phyloP scores from a whole-genome alignment of 2,329 filamentous ascomycete genomes.

The Diaporthe ampelina region DNA sequence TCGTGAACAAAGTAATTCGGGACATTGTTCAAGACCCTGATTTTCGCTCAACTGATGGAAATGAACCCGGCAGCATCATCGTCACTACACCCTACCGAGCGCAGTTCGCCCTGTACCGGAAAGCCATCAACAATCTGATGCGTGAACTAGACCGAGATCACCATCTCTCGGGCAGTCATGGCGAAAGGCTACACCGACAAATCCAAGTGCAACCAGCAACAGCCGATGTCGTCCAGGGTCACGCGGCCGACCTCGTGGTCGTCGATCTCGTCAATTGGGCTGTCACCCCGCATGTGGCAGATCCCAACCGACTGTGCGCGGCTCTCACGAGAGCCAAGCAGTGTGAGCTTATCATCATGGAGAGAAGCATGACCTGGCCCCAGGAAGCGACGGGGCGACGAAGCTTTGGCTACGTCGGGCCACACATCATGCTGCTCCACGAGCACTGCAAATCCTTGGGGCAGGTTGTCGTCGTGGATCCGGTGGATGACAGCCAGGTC shows the following conservation, averaged over 20 bases:
- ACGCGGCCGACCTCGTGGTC: background rate
- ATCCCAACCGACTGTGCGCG: background rate
- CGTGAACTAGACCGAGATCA: background rate
- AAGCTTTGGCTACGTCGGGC: too few relatives aligned
- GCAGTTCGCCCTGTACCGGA: background rate
- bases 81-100: background rate
- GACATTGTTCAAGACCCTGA: background rate
- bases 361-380: background rate
- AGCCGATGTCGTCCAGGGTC: background rate
- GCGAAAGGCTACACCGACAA: background rate
- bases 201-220: background rate
- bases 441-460: background rate
- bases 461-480: background rate
- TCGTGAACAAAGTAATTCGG: background rate
- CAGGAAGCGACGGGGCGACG: background rate
- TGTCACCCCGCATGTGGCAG: background rate
- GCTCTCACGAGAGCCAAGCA: background rate
- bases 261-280: background rate
- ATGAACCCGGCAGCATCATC: background rate
- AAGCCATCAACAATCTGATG: background rate
- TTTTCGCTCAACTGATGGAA: background rate
- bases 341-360: background rate
- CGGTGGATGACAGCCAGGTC: too few relatives aligned
- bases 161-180: background rate
- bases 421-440: background rate